Conservation (phyloP, 164 flowering plant species). For the Vitis riparia region DNA sequence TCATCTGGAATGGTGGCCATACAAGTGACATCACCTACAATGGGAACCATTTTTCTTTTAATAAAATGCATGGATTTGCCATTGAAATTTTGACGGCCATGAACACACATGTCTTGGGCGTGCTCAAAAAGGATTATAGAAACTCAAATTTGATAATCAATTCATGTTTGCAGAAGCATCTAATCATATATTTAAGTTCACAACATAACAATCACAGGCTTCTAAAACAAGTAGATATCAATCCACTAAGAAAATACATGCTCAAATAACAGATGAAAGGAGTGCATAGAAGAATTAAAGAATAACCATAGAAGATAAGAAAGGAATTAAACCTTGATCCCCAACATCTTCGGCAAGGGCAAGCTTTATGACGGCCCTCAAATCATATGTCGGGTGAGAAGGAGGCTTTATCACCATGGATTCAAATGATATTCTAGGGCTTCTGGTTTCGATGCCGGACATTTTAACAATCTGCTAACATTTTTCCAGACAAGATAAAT, state of each 20-base stretch:
- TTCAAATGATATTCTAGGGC: slow-evolving; percentile 18
- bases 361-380: slow-evolving; percentile 64
- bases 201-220: not conserved
- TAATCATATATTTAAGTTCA: too few species aligned
- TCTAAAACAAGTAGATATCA: not conserved
- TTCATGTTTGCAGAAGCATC: not conserved
- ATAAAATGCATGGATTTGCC: not conserved
- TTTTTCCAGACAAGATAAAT: not conserved
- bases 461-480: slow-evolving; percentile 30
- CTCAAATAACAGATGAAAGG: not conserved
- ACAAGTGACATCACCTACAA: slow-evolving; percentile 89
- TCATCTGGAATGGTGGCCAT: slow-evolving; percentile 84
- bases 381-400: slow-evolving; percentile 76
- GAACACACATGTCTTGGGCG: too few species aligned
- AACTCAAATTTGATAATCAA: not conserved
- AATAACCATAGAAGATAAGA: not conserved
- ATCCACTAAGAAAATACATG: not conserved
- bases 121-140: too few species aligned
- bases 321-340: slow-evolving; percentile 37
- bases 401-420: slow-evolving; percentile 55
- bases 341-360: slow-evolving; percentile 88
- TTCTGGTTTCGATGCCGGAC: slow-evolving; percentile 28
- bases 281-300: not conserved
- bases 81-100: too few species aligned
- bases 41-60: not conserved